Evolutionary conservation across 2,329 filamentous ascomycete species (phyloP), one percentile per base, ranked within the genome.

Genomic region (Stachybotrys chartarum): DNA sequence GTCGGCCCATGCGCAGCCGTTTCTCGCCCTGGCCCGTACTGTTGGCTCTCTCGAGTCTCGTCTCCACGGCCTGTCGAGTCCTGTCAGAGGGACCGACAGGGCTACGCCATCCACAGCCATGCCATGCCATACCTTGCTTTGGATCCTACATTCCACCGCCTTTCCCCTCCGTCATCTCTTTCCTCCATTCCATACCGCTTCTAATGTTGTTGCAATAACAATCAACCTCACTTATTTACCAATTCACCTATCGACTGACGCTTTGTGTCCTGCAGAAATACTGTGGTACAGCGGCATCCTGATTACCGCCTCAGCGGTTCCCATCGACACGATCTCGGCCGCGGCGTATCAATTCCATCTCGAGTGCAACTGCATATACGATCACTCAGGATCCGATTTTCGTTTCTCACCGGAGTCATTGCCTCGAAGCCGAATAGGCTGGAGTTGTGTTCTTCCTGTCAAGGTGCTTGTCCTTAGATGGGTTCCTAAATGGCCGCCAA

Each of bases 131-230:
- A n/a, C 45, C 45, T n/a, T 8, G 16, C 10, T n/a, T 8, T 47
- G 10, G 45, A 11, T 58, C 55, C 58, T 56, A 53, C 56, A 56
- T 56, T 58, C 58, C 60, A 55, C 57, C 45, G 42, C 51, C 53
- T 57, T 44, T 24, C 50, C 49, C 55, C 58, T 54, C 55, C 32
- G 42, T 39, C 51, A 54, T 55, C 47, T 50, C 56, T 55, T 56
- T 49, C 55, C 55, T 57, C 53, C 63, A 64, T 64, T 64, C 61
- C 61, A 63, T 55, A 57, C 14, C 35, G 10, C 14, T 42, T 42
- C 14, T 42, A 42, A 42, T 42, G 35, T 42, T 42, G 14, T 42
- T 42, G 35, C 35, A 42, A 42, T 42, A 42, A 42, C 35, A 42
- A 42, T 42, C 35, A 42, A 42, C 35, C 35, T 10, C 24, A 14